Conservation (phyloP, 2,329 filamentous ascomycete genomes). For the Macrophomina phaseolina region DNA sequence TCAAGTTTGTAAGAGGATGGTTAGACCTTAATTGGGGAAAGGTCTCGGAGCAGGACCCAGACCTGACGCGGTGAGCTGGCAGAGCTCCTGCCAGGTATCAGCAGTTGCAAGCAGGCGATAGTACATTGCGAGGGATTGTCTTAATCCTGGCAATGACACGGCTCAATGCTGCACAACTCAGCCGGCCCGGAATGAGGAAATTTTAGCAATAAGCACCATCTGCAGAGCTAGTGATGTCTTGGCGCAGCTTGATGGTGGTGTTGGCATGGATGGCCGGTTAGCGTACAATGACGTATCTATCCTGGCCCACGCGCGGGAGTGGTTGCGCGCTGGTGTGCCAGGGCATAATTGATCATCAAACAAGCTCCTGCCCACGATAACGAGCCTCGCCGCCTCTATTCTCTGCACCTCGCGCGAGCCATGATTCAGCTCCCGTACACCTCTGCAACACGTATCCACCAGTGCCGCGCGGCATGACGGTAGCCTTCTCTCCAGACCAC, state of each 20-base stretch:
- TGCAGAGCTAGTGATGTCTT: slow-evolving; percentile 6
- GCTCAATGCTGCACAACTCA: background rate
- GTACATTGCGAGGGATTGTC: background rate
- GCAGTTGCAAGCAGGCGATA: background rate
- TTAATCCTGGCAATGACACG: background rate
- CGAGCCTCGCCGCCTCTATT: background rate
- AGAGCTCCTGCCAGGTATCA: background rate
- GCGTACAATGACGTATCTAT: slow-evolving; percentile 3
- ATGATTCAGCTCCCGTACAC: background rate
- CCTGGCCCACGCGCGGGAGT: background rate
- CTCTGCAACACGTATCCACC: background rate
- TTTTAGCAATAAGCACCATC: background rate
- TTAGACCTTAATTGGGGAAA: slow-evolving; percentile 17
- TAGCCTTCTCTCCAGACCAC: background rate
- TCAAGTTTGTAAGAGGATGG: slow-evolving; percentile 13
- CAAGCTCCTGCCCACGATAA: background rate
- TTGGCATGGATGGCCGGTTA: slow-evolving; percentile 1
- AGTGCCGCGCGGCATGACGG: slow-evolving; percentile 1
- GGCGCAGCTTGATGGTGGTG: slow-evolving; percentile 14
- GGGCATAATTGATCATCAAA: slow-evolving; percentile 2
- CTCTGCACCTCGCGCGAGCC: background rate
- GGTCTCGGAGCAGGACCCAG: slow-evolving; percentile 10
- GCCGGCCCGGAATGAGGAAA: background rate
- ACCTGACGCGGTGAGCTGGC: slow-evolving; percentile 6
- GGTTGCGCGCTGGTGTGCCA: background rate